A percentile compares a stretch with the other conserved stretches of the same genome.
Conservation (phyloP, 345 rosid genomes). For the Aegle marmelos region DNA sequence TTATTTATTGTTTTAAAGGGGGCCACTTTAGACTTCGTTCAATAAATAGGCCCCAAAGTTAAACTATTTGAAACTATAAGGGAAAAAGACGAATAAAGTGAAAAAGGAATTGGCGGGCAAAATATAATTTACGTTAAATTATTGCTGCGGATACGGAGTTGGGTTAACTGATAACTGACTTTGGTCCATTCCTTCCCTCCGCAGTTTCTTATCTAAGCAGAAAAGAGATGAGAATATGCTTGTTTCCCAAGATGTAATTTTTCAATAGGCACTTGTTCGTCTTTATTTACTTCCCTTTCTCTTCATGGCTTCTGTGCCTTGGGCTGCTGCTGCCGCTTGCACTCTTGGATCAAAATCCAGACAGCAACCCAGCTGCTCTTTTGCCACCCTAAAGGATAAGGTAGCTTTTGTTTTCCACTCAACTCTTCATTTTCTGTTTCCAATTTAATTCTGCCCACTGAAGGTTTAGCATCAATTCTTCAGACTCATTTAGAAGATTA, state of each 20-base stretch:
- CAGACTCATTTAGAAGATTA: not conserved
- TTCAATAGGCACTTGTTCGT: not conserved
- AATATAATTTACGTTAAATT: not conserved
- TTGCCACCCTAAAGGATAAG: conserved; percentile 33
- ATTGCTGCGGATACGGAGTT: not conserved
- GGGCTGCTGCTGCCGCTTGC: conserved; percentile 19
- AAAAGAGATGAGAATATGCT: not conserved
- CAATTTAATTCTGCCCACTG: not conserved
- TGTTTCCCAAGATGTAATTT: not conserved
- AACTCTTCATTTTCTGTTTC: not conserved
- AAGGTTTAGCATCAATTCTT: not conserved
- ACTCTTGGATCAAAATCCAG: conserved; percentile 28
- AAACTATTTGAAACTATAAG: not conserved
- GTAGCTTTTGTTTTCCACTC: conserved; percentile 15
- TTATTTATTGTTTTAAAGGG: too few relatives aligned
- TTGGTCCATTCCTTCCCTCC: not conserved
- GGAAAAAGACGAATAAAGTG: not conserved
- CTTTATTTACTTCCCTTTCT: not conserved
- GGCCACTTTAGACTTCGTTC: not conserved
- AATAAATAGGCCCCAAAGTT: not conserved
- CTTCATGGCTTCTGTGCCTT: conserved; percentile 49
- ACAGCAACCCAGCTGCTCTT: conserved; percentile 22
- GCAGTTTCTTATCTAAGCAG: not conserved
- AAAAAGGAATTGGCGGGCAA: not conserved
- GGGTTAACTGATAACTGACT: not conserved